Evolutionary conservation across 768 basidiomycete species (phyloP), one percentile per base, ranked within the genome.

Genomic region (Suillus tomentosus): DNA sequence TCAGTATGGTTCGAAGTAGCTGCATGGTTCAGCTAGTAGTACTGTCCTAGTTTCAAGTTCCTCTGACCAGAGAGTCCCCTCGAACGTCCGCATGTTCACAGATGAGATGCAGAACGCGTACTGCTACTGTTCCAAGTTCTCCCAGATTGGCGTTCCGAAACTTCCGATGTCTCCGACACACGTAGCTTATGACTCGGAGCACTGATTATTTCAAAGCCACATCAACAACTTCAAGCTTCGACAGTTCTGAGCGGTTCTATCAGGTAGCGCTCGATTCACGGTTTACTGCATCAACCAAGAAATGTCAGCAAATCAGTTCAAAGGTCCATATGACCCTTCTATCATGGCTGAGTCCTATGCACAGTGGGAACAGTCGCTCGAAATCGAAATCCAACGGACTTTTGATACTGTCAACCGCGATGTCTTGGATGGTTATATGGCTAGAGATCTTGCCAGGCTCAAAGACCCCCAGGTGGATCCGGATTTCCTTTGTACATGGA

Each of bases 231-330:
- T 51, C 15, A 17, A 51, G 24, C 15, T 51, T 51, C 50, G 27
- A 51, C 27, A 4, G 15, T 11, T 53, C 31, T 34, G 17, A 54
- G 19, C 31, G 31, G 31, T 13, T 34, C 53, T 13, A 54, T 34
- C 31, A 34, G 51, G 19, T 53, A 53, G 11, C 31, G 19, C 53
- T 19, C 9, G 31, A 72, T 72, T n/a, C 70, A 74, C 61, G 67
- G 77, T 40, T 77, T 77, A 27, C 10, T 7, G 10, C 39, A 27
- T 10, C 39, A 5, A 58, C 39, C 56, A 27, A 27, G 10, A 40
- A 40, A 58, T 58, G 56, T 58, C 56, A 24, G 39, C 10, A 27
- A 40, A 40, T 24, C 56, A 58, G 10, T 17, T 27, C 39, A 58
- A 58, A 15, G 24, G 37, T 22, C 55, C 55, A 9, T 27, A 58